Evolutionary conservation across 768 basidiomycete genomes (phyloP).

Genomic region (Cystobasidium onofrii): DNA sequence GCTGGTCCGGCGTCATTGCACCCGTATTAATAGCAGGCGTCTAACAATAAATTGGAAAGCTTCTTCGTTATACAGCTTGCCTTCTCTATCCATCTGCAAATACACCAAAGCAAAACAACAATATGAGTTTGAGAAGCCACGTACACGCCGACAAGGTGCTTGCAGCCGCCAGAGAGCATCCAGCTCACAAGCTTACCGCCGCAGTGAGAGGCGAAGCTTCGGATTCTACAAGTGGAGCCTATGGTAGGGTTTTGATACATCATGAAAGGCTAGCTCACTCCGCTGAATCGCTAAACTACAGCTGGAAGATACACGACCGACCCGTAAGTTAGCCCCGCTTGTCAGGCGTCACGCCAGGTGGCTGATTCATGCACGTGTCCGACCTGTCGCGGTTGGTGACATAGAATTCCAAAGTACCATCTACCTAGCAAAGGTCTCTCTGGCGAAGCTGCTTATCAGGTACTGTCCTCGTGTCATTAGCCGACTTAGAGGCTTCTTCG

Average conservation of each 20-base stretch:
- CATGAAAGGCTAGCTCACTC: background rate
- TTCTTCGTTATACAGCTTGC: background rate
- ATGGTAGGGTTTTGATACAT: background rate
- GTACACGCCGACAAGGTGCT: constrained; percentile 4
- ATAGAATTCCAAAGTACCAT: constrained; percentile 58
- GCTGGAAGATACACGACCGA: constrained; percentile 22
- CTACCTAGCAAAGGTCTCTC: constrained; percentile 57
- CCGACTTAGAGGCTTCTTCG: no score
- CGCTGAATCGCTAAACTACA: background rate
- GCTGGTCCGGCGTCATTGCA: background rate
- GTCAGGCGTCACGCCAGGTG: no score
- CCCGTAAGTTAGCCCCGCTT: no score
- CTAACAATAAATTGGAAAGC: background rate
- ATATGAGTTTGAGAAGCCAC: background rate
- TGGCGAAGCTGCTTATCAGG: constrained; percentile 54
- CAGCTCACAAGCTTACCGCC: constrained; percentile 1
- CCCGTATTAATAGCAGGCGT: background rate
- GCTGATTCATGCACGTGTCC: background rate
- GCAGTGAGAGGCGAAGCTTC: background rate
- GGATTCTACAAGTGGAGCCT: background rate
- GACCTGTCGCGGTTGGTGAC: background rate
- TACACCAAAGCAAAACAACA: background rate
- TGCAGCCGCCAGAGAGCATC: constrained; percentile 2
- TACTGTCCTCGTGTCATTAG: no score
- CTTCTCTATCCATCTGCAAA: background rate